Evolutionary conservation across 371 early-diverging fungal species (phyloP).

Genomic region (Parasitella parasitica): DNA sequence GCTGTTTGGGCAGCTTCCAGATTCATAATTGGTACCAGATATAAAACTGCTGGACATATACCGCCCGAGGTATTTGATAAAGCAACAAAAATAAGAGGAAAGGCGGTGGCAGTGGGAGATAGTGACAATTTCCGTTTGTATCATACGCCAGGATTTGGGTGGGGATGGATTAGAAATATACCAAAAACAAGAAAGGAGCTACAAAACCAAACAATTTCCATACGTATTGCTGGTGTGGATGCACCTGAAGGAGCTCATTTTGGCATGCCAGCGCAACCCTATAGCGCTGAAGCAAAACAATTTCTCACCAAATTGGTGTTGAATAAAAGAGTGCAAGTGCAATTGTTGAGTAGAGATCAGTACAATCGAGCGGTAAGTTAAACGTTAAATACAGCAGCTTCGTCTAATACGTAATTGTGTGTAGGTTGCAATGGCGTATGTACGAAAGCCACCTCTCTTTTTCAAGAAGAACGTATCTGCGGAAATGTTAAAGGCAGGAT

Average conservation of each 20-base stretch:
- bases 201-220: slow-evolving; percentile 59
- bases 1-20: slow-evolving; percentile 17
- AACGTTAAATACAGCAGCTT: no score
- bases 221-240: slow-evolving; percentile 79
- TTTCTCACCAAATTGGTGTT: slow-evolving; percentile 54
- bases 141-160: slow-evolving; percentile 62
- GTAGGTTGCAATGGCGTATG: slow-evolving; percentile 67
- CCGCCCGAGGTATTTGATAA: slow-evolving; percentile 49
- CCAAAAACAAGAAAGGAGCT: slow-evolving; percentile 52
- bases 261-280: slow-evolving; percentile 74
- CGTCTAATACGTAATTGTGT: no score
- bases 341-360: slow-evolving; percentile 61
- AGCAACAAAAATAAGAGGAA: slow-evolving; percentile 40
- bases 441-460: slow-evolving; percentile 44
- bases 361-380: slow-evolving; percentile 72
- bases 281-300: slow-evolving; percentile 56
- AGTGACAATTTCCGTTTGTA: slow-evolving; percentile 65
- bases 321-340: slow-evolving; percentile 52
- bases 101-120: slow-evolving; percentile 59
- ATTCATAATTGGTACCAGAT: slow-evolving; percentile 35
- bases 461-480: slow-evolving; percentile 62
- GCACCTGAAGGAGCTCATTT: slow-evolving; percentile 79
- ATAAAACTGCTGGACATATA: slow-evolving; percentile 50
- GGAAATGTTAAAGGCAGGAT: slow-evolving; percentile 68
- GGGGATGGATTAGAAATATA: slow-evolving; percentile 55